phyloP scores from a whole-genome alignment of 495 filamentous ascomycete genomes.

The Penicillium cataractarum region DNA sequence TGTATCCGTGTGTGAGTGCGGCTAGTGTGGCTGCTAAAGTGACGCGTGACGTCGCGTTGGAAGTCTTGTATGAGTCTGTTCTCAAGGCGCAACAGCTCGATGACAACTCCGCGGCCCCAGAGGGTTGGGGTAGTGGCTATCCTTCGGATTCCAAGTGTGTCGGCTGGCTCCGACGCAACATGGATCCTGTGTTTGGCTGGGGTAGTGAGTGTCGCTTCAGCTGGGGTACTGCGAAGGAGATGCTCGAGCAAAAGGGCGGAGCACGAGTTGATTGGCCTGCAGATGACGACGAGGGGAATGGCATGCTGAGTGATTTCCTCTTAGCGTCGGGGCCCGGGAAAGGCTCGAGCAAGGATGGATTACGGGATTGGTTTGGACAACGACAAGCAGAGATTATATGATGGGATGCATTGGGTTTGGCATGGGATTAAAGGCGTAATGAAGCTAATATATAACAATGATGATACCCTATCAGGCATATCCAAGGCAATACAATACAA shows the following conservation, averaged over 20 bases:
- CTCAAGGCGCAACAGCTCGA: constrained; percentile 21
- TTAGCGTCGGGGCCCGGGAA: constrained; percentile 32
- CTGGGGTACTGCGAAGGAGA: constrained; percentile 93
- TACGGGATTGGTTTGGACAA: constrained; percentile 49
- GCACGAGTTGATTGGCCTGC: constrained; percentile 83
- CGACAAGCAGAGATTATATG: constrained; percentile 38
- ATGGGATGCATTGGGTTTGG: constrained; percentile 5
- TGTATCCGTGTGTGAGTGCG: constrained; percentile 93
- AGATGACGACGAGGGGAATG: constrained; percentile 65
- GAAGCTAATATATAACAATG: constrained; percentile 26
- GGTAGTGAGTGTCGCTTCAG: constrained; percentile 88
- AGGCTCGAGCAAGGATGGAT: constrained; percentile 30
- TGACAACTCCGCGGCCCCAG: constrained; percentile 14
- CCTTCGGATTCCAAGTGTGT: constrained; percentile 84
- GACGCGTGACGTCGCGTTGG: constrained; percentile 85
- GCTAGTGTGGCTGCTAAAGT: constrained; percentile 96
- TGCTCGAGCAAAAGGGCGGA: constrained; percentile 71
- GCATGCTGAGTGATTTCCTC: constrained; percentile 77
- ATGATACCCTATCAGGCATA: constrained; percentile 29
- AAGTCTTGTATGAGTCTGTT: constrained; percentile 67
- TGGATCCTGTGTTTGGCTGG: constrained; percentile 96
- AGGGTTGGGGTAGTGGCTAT: constrained; percentile 88
- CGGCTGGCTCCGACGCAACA: constrained; percentile 78
- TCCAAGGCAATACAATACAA: constrained; percentile 5
- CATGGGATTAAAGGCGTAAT: constrained; percentile 22